Evolutionary conservation across 139 green algal species (phyloP), one percentile per base, ranked within the genome.

Genomic region (Chloropicon primus): DNA sequence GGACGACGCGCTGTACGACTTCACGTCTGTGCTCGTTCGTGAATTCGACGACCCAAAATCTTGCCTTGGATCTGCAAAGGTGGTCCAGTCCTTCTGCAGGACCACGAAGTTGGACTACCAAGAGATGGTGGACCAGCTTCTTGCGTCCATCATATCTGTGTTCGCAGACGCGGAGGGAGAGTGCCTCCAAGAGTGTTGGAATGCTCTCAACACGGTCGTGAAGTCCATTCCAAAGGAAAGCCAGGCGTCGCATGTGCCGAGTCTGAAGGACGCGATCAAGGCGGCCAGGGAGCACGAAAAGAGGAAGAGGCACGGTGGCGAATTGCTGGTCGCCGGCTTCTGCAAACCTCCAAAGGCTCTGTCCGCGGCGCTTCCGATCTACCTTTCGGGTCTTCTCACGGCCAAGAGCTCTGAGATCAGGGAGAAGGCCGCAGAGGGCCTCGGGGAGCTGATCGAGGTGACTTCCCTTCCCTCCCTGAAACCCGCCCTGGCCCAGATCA

Each of bases 321-420:
- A 78, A 21, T 77, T 92, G 26, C 77, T 90, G 25, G 80, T 98
- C 53, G 83, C 90, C 0, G 94, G 94, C 1, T 88, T 98, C 74
- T 93, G 88, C 83, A 80, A 93, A 25, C 41, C 41, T 5, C 92
- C 92, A 62, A 94, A 95, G 81, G 94, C 89, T 0, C 86, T 98
- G 28, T 80, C 80, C 27, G 93, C 95, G 0, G 75, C 98, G 54
- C 82, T 98, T 77, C 92, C 92, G 25, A 90, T 98, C 79, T 99
- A 94, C 87, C 86, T 99, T 27, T 88, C 95, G 81, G 94, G 77
- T 21, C 24, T 82, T 1, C 74, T 85, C 1, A 22, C 26, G 26
- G 77, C 62, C 25, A 22, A 41, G 72, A 26, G 62, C 28, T 54
- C 29, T n/a, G 24, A 25, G 28, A 1, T 76, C 53, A 62, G 93